Evolutionary conservation across 1,139 yeast genomes (phyloP), one percentile per base, ranked within the genome.

Genomic region (Taiozyma sp.): DNA sequence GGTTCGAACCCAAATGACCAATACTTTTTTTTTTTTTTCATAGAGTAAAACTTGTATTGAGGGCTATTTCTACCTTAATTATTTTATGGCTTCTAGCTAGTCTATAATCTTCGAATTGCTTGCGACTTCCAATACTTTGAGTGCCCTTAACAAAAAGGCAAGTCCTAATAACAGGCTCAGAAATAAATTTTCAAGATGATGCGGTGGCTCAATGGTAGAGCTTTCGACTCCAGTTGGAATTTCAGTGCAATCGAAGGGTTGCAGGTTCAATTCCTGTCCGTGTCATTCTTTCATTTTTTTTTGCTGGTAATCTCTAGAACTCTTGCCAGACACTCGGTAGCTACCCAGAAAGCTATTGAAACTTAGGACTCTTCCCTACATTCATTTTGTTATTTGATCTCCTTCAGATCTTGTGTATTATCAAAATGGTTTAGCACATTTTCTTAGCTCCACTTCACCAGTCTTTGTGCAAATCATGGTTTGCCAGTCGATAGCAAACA

Each of bases 401-500:
- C 27, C 27, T 24, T 5, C 27, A 24, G 27, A 24, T 24, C 27
- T 24, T 8, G 27, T 24, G 27, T 24, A 19, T 14, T 39, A 24
- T 44, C 62, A 74, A 60, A 86, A 85, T 10, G 97, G 97, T 67
- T 90, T 92, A 7, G 99, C 99, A 70, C 96, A 90, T 68, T 95
- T 95, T 54, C 99, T 78, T 61, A 75, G 75, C 64, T 92, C 98
- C 28, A 82, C 70, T 23, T 77, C 79, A 1, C 97, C 97, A 4
- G 91, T 82, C 43, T 71, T 73, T 5, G 84, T 83, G 57, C 89
- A 83, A 46, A 87, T 78, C 98, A 95, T 93, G 12, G 91, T 87
- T 69, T 91, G 92, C 98, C 99, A 95, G 70, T 93, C 98, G 40
- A 91, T 70, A 4, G 99, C 96, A 61, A 84, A 87, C 93, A 95